phyloP scores from a whole-genome alignment of 2,329 filamentous ascomycete genomes.

The Cercospora brassicicola region DNA sequence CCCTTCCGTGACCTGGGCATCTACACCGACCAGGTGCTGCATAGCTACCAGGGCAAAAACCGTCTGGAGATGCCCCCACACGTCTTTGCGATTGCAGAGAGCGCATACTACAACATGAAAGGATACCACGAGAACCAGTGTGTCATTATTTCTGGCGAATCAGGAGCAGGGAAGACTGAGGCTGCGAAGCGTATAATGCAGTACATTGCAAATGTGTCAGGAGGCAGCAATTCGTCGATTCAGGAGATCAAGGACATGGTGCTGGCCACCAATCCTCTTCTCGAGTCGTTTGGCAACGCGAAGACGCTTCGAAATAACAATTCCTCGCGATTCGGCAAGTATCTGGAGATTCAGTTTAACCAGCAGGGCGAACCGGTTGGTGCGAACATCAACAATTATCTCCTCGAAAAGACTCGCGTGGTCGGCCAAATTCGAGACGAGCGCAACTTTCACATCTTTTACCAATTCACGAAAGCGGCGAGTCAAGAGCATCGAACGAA shows the following conservation, averaged over 20 bases:
- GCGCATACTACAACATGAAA: conserved; percentile 99
- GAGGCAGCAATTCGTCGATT: conserved; percentile 79
- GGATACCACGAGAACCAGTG: conserved; percentile 98
- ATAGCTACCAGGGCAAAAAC: conserved; percentile 96
- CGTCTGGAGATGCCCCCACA: conserved; percentile 82
- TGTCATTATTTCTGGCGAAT: conserved; percentile 98
- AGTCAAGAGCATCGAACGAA: conserved; percentile 80
- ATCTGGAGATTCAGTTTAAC: conserved; percentile 96
- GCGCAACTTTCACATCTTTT: conserved; percentile 99
- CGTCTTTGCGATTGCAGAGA: conserved; percentile 95
- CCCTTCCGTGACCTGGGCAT: conserved; percentile 94
- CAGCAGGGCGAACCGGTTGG: conserved; percentile 85
- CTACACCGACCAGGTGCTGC: conserved; percentile 90
- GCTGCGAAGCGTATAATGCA: conserved; percentile 99
- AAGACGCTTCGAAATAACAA: conserved; percentile 99
- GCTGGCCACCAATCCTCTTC: conserved; percentile 90
- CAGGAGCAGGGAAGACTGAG: conserved; percentile 96
- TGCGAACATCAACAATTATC: conserved; percentile 96
- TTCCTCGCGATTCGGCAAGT: conserved; percentile 97
- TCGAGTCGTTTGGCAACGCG: conserved; percentile 97
- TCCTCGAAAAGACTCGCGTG: conserved; percentile 92
- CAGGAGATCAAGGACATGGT: conserved; percentile 99
- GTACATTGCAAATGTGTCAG: conserved; percentile 96
- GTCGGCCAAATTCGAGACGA: conserved; percentile 94
- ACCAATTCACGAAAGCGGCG: conserved; percentile 95